Conservation (phyloP, 345 rosid species). For the Firmiana major region DNA sequence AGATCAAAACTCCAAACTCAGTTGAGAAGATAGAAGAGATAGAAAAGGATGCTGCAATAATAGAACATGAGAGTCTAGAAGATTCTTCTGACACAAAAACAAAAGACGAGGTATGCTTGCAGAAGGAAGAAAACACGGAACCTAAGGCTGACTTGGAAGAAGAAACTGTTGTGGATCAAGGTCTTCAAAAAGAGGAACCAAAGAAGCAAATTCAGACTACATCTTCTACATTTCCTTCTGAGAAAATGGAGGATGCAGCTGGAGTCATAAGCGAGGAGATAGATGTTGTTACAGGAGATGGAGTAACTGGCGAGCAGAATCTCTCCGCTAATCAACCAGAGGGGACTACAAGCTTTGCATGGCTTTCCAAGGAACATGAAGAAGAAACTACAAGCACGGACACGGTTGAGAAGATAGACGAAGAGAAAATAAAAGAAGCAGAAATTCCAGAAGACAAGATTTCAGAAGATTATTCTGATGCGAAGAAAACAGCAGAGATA, state of each 20-base stretch:
- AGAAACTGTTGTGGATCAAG: constrained; percentile 18
- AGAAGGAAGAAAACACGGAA: constrained; percentile 10
- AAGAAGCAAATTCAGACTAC: constrained; percentile 23
- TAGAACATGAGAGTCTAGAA: constrained; percentile 10
- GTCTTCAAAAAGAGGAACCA: constrained; percentile 23
- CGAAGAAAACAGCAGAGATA: not conserved
- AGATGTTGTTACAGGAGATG: constrained; percentile 19
- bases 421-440: not conserved
- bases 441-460: not conserved
- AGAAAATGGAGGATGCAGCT: constrained; percentile 22
- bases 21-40: constrained; percentile 10
- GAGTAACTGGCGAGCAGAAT: constrained; percentile 16
- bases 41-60: constrained; percentile 8
- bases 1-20: not conserved
- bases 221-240: constrained; percentile 25
- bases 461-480: constrained; percentile 7
- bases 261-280: constrained; percentile 11
- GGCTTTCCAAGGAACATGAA: constrained; percentile 1
- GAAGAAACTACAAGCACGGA: not conserved
- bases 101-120: constrained; percentile 12
- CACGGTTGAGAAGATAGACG: not conserved
- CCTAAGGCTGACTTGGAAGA: constrained; percentile 19
- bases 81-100: constrained; percentile 3
- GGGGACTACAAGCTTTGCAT: constrained; percentile 22
- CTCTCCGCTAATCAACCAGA: constrained; percentile 21